phyloP scores from a whole-genome alignment of 345 rosid species.

The Kernera saxatilis region DNA sequence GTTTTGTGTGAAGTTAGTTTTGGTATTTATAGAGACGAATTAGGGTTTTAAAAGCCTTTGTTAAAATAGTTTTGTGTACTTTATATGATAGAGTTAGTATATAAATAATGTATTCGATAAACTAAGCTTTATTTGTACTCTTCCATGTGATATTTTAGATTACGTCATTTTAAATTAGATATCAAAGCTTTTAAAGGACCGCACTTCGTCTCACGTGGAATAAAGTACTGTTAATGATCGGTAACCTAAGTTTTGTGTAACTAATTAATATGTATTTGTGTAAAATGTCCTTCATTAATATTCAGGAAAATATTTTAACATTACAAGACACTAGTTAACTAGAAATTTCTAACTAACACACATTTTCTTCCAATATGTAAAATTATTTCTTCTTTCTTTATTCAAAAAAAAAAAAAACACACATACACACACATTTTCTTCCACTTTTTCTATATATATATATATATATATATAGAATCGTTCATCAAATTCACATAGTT shows the following conservation, averaged over 20 bases:
- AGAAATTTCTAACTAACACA: too few species aligned
- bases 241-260: background rate
- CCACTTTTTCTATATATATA: too few species aligned
- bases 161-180: background rate
- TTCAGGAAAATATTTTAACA: background rate
- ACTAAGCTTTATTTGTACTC: constrained; percentile 4
- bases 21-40: constrained; percentile 13
- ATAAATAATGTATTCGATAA: background rate
- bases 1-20: constrained; percentile 8
- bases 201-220: constrained; percentile 19
- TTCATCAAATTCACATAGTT: too few species aligned
- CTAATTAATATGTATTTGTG: background rate
- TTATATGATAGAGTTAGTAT: background rate
- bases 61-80: background rate
- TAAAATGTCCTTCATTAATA: background rate
- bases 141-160: constrained; percentile 12
- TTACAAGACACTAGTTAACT: background rate
- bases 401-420: too few species aligned
- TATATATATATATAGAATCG: too few species aligned
- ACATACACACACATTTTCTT: too few species aligned
- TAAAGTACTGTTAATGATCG: constrained; percentile 13
- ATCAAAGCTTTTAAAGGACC: constrained; percentile 18
- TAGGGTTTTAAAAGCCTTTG: background rate
- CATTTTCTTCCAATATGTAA: too few species aligned
- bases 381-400: too few species aligned